Evolutionary conservation across 148 eudicot species (phyloP).

Genomic region (Polygonum aviculare): DNA sequence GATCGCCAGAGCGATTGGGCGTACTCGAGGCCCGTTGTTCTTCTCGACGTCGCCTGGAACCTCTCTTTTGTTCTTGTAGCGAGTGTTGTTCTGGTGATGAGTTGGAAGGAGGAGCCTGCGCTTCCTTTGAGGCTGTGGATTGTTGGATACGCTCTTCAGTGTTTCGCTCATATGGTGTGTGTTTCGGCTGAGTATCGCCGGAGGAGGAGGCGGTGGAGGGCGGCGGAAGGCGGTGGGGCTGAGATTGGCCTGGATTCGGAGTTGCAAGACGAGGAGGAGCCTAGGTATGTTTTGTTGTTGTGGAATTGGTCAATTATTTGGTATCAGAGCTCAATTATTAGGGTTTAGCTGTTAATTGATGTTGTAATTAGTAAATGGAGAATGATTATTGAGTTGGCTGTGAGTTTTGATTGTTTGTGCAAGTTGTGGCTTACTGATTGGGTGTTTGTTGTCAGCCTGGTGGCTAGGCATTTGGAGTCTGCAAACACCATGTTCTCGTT

Average conservation of each 20-base stretch:
- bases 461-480: slow-evolving; percentile 54
- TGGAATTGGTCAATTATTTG: neutral
- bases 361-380: neutral
- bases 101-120: slow-evolving; percentile 20
- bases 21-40: slow-evolving; percentile 15
- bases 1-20: slow-evolving; percentile 19
- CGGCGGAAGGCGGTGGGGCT: neutral
- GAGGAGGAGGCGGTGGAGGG: slow-evolving; percentile 20
- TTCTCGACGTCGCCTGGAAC: slow-evolving; percentile 16
- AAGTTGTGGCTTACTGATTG: neutral
- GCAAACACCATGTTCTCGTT: slow-evolving; percentile 78
- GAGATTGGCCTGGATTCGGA: slow-evolving; percentile 3
- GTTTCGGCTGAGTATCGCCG: slow-evolving; percentile 44
- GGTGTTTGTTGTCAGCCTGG: slow-evolving; percentile 27
- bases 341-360: neutral
- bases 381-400: neutral
- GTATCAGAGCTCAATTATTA: neutral
- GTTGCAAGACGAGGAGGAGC: slow-evolving; percentile 16
- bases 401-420: neutral
- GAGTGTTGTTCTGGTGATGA: slow-evolving; percentile 20
- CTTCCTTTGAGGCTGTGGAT: slow-evolving; percentile 57
- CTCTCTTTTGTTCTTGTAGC: slow-evolving; percentile 14
- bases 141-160: slow-evolving; percentile 57
- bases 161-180: slow-evolving; percentile 50
- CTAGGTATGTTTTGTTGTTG: slow-evolving; percentile 18